These are phyloP conservation scores for Zanthoxylum bungeanum DNA, from an alignment of 345 rosid genomes.

Conservation along the genomic window DNA sequence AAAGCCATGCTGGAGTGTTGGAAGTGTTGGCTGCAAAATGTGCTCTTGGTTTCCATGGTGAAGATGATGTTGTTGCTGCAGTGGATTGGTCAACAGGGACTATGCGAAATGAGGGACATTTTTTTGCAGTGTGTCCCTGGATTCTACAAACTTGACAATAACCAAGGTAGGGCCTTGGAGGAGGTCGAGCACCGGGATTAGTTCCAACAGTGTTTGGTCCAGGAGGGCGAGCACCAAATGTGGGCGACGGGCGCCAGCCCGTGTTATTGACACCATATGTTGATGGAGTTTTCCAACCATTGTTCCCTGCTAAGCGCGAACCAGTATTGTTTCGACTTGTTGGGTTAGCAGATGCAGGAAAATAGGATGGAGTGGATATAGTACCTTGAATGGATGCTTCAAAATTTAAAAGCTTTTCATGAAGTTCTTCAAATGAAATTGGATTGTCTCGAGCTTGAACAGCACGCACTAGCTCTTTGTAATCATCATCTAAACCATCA, in stretches of 20 bases:
- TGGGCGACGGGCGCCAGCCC: not conserved
- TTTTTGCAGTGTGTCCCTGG: slow-evolving; percentile 1
- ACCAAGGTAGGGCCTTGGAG: not conserved
- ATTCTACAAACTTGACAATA: slow-evolving; percentile 2
- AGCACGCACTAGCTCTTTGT: not conserved
- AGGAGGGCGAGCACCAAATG: too few relatives aligned
- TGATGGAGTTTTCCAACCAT: not conserved
- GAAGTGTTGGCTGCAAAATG: too few relatives aligned
- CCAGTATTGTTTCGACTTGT: not conserved
- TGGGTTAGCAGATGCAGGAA: not conserved
- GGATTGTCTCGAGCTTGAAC: not conserved
- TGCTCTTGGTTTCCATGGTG: not conserved
- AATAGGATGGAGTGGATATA: not conserved
- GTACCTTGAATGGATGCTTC: not conserved
- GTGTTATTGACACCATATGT: not conserved
- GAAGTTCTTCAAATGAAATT: not conserved
- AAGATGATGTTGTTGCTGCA: not conserved
- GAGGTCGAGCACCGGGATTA: not conserved
- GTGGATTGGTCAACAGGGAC: not conserved
- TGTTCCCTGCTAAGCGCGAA: not conserved
- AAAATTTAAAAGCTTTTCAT: not conserved
- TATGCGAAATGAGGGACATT: not conserved
- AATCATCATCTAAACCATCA: too few relatives aligned
- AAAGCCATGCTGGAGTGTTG: too few relatives aligned
- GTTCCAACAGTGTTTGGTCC: not conserved